Evolutionary conservation across 306 rosid species (phyloP), one percentile per base, ranked within the genome.

Genomic region (Oxytropis ochrocephala): DNA sequence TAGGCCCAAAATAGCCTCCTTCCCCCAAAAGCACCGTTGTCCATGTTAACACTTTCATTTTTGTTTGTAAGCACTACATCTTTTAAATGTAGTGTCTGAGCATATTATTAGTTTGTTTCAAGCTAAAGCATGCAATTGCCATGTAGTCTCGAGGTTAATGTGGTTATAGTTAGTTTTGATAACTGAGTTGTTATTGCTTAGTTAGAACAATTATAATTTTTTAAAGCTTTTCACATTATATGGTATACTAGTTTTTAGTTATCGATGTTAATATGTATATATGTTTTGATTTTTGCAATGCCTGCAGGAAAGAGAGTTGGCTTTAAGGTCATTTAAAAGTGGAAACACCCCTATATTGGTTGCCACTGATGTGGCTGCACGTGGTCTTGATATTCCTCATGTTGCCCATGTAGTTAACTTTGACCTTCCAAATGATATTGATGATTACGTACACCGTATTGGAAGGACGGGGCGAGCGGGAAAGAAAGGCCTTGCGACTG

Each of bases 381-480:
- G 97, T 67, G 97, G 97, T 62, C 95, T 91, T 75, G 95, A 91
- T 55, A 91, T 91, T 72, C 97, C 96, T 29, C 96, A 88, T 56
- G 97, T 91, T 67, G 89, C 92, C 32, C 97, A 91, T 70, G 97
- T 91, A 30, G 91, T 91, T 57, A 91, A 91, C 83, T 91, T 91
- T 72, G 97, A 91, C 80, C 91, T 91, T 50, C 97, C 97, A 10
- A 91, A 91, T 69, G 97, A 91, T 78, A 91, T 91, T 71, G 97
- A 91, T 76, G 97, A 91, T 78, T 91, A 91, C 69, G 97, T 88
- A 24, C 97, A 91, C 75, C 95, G 97, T 1, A 91, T 91, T 72
- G 97, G 97, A 62, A 86, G 97, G 53, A 91, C 97, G 48, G 97
- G 97, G 27, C 79, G 97, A 74, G 96, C 97, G 67, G 97, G 97